Conservation (phyloP, 192 early-diverging fungal genomes). For the Backusella morwellensis region DNA sequence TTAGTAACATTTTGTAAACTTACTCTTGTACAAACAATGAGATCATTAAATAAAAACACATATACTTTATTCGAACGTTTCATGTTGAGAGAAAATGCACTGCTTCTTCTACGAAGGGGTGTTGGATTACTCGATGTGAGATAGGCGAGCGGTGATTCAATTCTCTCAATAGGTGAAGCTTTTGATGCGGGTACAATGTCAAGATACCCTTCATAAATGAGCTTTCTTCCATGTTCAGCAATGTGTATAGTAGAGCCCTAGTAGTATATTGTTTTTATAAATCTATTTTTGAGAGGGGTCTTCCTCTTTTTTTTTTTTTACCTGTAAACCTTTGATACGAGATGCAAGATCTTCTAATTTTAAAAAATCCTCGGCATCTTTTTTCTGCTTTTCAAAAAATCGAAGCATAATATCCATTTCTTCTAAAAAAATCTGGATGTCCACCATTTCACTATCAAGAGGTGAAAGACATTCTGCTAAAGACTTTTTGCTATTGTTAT, state of each 20-base stretch:
- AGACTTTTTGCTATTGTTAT: neutral
- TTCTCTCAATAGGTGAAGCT: neutral
- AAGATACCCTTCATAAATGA: constrained; percentile 26
- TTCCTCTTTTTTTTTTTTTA: neutral
- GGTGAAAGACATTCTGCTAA: constrained; percentile 4
- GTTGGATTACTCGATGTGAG: neutral
- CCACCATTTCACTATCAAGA: neutral
- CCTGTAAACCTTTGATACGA: constrained; percentile 18
- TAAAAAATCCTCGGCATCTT: constrained; percentile 8
- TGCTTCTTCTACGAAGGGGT: neutral
- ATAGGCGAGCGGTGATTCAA: neutral
- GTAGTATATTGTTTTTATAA: neutral
- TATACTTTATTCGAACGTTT: constrained; percentile 3
- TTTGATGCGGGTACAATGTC: neutral
- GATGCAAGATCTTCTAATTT: constrained; percentile 22
- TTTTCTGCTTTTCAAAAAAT: constrained; percentile 19
- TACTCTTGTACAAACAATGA: constrained; percentile 27
- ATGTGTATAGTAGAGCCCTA: neutral
- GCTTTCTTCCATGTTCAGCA: neutral
- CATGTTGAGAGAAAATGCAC: constrained; percentile 8
- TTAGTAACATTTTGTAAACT: neutral
- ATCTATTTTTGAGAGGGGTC: neutral
- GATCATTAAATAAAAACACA: constrained; percentile 29
- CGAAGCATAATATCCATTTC: constrained; percentile 8
- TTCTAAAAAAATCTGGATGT: neutral